phyloP scores from a whole-genome alignment of 257 asterid species.

The Paulownia fortunei region DNA sequence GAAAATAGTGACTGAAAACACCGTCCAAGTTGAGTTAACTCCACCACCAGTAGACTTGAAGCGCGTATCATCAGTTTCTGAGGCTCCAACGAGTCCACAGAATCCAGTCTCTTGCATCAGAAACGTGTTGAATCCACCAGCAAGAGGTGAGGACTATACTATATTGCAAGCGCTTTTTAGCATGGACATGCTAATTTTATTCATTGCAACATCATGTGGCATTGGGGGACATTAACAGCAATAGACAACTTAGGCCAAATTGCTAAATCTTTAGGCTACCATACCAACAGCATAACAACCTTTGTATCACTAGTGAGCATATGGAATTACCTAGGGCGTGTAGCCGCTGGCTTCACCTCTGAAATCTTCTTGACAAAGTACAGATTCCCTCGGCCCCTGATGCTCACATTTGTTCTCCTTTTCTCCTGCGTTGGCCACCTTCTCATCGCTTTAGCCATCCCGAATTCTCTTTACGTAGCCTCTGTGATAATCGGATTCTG shows the following conservation, averaged over 20 bases:
- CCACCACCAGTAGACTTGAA: too few species aligned
- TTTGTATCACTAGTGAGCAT: constrained; percentile 67
- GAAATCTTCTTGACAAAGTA: constrained; percentile 51
- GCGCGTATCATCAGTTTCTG: constrained; percentile 12
- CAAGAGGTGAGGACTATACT: constrained; percentile 55
- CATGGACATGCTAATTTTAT: constrained; percentile 54
- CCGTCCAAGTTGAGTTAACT: constrained; percentile 5
- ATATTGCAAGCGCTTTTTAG: constrained; percentile 59
- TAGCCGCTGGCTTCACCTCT: constrained; percentile 47
- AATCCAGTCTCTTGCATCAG: too few species aligned
- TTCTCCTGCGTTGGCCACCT: constrained; percentile 59
- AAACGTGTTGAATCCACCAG: constrained; percentile 44
- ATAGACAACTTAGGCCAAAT: constrained; percentile 67
- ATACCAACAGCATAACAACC: constrained; percentile 44
- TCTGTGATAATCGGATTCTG: constrained; percentile 57
- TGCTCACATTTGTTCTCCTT: constrained; percentile 47
- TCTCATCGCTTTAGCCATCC: constrained; percentile 57
- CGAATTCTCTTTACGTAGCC: constrained; percentile 45
- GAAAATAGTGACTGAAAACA: background rate
- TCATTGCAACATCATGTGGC: constrained; percentile 44
- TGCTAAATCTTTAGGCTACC: constrained; percentile 56
- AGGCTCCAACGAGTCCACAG: too few species aligned
- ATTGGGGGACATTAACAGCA: constrained; percentile 65
- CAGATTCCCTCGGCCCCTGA: constrained; percentile 55
- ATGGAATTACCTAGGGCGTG: constrained; percentile 68